Evolutionary conservation across 2,329 filamentous ascomycete species (phyloP).

Genomic region (Monilinia vaccinii-corymbosi): DNA sequence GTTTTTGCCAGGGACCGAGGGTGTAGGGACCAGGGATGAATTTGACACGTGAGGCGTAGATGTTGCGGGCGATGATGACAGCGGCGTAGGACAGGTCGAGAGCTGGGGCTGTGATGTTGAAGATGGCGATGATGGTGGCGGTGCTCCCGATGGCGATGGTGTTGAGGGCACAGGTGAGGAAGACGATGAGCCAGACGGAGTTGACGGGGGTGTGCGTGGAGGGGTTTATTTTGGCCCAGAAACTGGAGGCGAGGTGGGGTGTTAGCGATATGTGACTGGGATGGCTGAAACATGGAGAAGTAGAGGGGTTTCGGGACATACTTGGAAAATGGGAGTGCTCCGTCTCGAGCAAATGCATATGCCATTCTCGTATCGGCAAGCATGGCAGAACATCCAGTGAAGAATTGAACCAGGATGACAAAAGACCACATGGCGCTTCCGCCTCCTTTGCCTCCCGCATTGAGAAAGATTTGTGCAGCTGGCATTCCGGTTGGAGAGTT

Average conservation of each 20-base stretch:
- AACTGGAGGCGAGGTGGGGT: slow-evolving; percentile 27
- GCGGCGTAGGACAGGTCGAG: slow-evolving; percentile 47
- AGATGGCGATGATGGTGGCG: slow-evolving; percentile 43
- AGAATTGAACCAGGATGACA: slow-evolving; percentile 54
- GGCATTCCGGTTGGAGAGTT: slow-evolving; percentile 50
- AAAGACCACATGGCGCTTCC: slow-evolving; percentile 53
- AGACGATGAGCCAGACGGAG: slow-evolving; percentile 54
- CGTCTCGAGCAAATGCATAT: slow-evolving; percentile 51
- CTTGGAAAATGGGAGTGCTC: slow-evolving; percentile 51
- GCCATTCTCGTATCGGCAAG: slow-evolving; percentile 54
- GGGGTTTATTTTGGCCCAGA: slow-evolving; percentile 43
- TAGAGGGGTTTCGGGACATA: slow-evolving; percentile 21
- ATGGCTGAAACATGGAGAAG: background rate
- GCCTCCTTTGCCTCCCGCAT: slow-evolving; percentile 47
- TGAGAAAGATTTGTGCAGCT: slow-evolving; percentile 49
- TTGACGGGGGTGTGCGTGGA: slow-evolving; percentile 51
- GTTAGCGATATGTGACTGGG: background rate
- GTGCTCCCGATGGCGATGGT: slow-evolving; percentile 43
- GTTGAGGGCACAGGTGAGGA: slow-evolving; percentile 44
- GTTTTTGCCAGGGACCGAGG: slow-evolving; percentile 45
- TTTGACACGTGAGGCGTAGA: slow-evolving; percentile 18
- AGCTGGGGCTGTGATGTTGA: slow-evolving; percentile 43
- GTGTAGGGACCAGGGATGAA: slow-evolving; percentile 42
- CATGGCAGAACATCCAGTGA: slow-evolving; percentile 54
- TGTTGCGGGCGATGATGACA: slow-evolving; percentile 41